Base-by-base conservation (phyloP, 73 alveolate genomes). In the Blepharisma stoltei region DNA sequence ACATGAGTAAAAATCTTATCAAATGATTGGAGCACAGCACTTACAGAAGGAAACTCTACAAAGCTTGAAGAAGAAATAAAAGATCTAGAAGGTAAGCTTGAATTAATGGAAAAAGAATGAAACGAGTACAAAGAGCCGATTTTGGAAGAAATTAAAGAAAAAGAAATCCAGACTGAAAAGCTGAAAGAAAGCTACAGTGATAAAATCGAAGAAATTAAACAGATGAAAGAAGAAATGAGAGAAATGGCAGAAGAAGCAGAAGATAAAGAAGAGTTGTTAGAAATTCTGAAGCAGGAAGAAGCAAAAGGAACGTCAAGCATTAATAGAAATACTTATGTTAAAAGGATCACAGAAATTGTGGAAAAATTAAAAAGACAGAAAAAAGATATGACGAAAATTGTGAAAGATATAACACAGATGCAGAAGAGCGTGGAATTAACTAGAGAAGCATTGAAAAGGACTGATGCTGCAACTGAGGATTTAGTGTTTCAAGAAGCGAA, bases 161-260 rank as follows among this genome's bases (percentile, higher is more conserved):
- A 60, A 25, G 73, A 60, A 60, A 60, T 14, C 14, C 37, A 38
- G 14, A 60, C 73, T 60, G 73, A 60, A 60, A 60, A 60, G 5
- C 73, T 60, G 2, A 60, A 60, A 60, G 73, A 60, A 60, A 60
- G 73, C 46, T 60, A 60, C 23, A 18, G 46, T 20, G 73, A 60
- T 60, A 60, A 60, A 25, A 60, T 60, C 5, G 73, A 60, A 60
- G 73, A 60, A 60, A 60, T 60, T 9, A 60, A 60, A 60, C 73
- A 60, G 5, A 60, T 60, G 73, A 60, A 60, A 25, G 38, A n/a
- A 25, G 73, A 60, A 60, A n/a, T 60, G 18, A 9, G 18, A 20
- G 73, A 60, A 60, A 60, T 60, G 18, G 73, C 73, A 14, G 73
- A 60, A 60, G 73, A 60, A 60, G 73, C 73, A 1, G 73, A 60